Conservation (phyloP, 2,329 filamentous ascomycete species). For the Aspergillus hiratsukae region DNA sequence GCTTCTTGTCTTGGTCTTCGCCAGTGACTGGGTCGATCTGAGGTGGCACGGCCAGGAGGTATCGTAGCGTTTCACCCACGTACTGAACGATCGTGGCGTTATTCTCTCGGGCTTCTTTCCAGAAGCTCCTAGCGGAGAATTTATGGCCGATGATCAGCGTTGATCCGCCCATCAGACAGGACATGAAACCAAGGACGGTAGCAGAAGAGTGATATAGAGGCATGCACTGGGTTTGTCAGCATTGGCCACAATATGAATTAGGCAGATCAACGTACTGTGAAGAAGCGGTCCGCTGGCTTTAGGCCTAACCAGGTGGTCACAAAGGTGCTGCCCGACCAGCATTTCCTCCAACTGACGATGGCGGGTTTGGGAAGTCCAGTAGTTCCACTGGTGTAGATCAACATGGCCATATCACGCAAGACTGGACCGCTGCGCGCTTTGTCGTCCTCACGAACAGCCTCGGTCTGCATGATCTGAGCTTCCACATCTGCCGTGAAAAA, state of each 20-base stretch:
- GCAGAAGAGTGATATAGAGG: conserved; percentile 85
- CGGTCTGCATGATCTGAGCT: conserved; percentile 48
- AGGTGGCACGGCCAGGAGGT: conserved; percentile 65
- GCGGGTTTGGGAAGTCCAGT: conserved; percentile 80
- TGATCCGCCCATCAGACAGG: conserved; percentile 56
- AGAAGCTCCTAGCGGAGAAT: conserved; percentile 74
- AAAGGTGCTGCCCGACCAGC: conserved; percentile 51
- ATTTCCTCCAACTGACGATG: conserved; percentile 69
- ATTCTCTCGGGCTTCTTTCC: conserved; percentile 67
- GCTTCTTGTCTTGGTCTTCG: conserved; percentile 65
- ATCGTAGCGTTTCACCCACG: conserved; percentile 81
- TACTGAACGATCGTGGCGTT: conserved; percentile 77
- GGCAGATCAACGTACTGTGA: conserved; percentile 54
- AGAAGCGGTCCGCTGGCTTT: conserved; percentile 63
- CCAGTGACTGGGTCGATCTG: conserved; percentile 60
- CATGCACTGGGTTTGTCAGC: conserved; percentile 59
- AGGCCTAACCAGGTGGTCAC: conserved; percentile 54
- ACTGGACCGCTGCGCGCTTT: conserved; percentile 49
- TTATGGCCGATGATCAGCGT: conserved; percentile 70
- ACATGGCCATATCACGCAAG: conserved; percentile 57
- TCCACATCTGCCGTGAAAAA: conserved; percentile 58
- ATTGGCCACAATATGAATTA: neutral
- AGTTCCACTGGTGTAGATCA: conserved; percentile 84
- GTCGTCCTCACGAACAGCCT: conserved; percentile 57
- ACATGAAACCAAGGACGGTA: conserved; percentile 62